Base-by-base conservation (phyloP, 2,329 filamentous ascomycete species). In the Pestalotiopsis sp. region DNA sequence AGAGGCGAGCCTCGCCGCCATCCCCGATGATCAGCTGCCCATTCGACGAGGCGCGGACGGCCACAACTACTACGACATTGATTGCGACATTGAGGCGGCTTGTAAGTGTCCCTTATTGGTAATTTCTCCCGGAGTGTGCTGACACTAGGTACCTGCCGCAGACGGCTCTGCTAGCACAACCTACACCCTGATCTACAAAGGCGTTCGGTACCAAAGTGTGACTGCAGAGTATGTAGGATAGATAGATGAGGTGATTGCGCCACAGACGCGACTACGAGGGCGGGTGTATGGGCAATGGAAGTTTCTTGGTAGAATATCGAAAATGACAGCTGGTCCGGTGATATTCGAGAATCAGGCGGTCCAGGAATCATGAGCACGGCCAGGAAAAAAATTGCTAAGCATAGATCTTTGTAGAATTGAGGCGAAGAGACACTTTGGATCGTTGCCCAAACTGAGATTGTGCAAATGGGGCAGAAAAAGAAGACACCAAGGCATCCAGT, bases 1-100 rank as follows among this genome's bases (percentile, higher is more conserved):
- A 3, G 78, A 78, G 65, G 81, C 81, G 7, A 79, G 83, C 62
- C 73, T 84, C 40, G 77, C 77, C 64, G 75, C 80, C 48, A 81
- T 84, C 13, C 81, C 81, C 0, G 79, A 81, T 68, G 68, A 75
- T 44, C 66, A 75, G 40, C 68, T 83, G 3, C 70, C 73, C 1
- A 74, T 76, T n/a, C 73, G 74, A 35, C 69, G 72, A 59, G 81
- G 81, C 7, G 68, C 61, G 7, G 81, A 84, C 30, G 78, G 79
- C 1, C 70, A 78, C 24, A 68, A 73, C 60, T 82, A 83, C 68
- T 83, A 83, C 52, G 75, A 79, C 17, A 68, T 83, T 30, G 74
- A 70, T 56, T 81, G 76, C 70, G 75, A 79, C 67, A 79, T 84
- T 17, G 81, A 84, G 69, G 76, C 79, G 1, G 75, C 81, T 3